These are phyloP conservation scores for Emericellopsis terricola DNA, from an alignment of 495 filamentous ascomycete species.

Conservation along the genomic window DNA sequence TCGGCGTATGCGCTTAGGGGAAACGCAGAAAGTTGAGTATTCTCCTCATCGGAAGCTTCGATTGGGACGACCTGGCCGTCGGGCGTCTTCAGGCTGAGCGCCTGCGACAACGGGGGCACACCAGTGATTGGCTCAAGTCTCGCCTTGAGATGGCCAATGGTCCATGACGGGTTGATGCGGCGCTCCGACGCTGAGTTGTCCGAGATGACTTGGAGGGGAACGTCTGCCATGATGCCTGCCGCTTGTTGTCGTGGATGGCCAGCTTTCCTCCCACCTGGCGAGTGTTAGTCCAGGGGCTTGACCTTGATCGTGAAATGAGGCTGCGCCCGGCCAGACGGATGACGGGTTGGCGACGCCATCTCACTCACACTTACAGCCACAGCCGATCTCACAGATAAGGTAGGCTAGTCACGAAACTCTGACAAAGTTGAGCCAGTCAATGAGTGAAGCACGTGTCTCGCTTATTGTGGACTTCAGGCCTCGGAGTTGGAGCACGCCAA, in stretches of 20 bases:
- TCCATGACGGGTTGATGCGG: conserved; percentile 85
- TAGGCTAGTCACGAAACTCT: too few species aligned
- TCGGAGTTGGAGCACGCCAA: too few species aligned
- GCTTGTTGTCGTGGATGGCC: background rate
- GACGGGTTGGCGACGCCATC: too few species aligned
- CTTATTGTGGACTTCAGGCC: too few species aligned
- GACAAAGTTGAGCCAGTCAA: too few species aligned
- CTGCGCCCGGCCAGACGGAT: too few species aligned
- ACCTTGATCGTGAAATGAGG: too few species aligned
- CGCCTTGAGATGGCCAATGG: conserved; percentile 63
- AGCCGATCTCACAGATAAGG: too few species aligned
- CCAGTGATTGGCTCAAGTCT: conserved; percentile 93
- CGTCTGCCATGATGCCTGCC: conserved; percentile 41
- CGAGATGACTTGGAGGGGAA: conserved; percentile 70
- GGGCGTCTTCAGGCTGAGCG: conserved; percentile 43
- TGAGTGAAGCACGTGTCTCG: too few species aligned
- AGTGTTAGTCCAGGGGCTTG: too few species aligned
- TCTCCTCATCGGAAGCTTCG: conserved; percentile 50
- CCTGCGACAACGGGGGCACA: conserved; percentile 65
- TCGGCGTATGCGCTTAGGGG: conserved; percentile 55
- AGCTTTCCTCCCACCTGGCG: too few species aligned
- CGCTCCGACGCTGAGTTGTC: conserved; percentile 63
- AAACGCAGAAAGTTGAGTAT: conserved; percentile 38
- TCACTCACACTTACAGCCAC: too few species aligned
- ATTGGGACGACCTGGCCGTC: conserved; percentile 31